These are phyloP conservation scores for Cercospora berteroae DNA, from an alignment of 2,329 filamentous ascomycete genomes.

Conservation along the genomic window DNA sequence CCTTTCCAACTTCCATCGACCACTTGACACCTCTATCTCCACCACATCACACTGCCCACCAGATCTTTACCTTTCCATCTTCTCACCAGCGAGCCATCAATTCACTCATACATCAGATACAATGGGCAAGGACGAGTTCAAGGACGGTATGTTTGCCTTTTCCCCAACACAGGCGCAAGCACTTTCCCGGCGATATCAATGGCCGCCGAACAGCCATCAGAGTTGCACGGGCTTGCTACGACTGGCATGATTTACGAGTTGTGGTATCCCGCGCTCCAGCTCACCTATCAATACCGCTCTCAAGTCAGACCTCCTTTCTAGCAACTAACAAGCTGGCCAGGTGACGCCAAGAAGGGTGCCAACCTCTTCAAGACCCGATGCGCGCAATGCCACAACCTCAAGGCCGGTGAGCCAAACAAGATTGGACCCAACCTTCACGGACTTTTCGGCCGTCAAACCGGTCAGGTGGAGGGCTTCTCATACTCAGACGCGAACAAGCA, in stretches of 20 bases:
- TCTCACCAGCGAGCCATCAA: background rate
- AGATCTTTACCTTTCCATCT: background rate
- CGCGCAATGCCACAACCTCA: slow-evolving; percentile 97
- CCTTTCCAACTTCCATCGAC: background rate
- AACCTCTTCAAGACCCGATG: slow-evolving; percentile 99
- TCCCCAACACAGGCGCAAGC: background rate
- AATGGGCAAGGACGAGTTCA: slow-evolving; percentile 42
- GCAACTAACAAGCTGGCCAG: slow-evolving; percentile 47
- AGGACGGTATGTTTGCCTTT: slow-evolving; percentile 35
- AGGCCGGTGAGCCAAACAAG: slow-evolving; percentile 90
- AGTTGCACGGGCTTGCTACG: background rate
- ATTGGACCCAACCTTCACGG: slow-evolving; percentile 95
- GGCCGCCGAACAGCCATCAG: background rate
- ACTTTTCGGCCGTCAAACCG: slow-evolving; percentile 94
- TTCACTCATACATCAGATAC: slow-evolving; percentile 25
- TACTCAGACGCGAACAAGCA: slow-evolving; percentile 99
- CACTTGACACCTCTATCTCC: background rate
- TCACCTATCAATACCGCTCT: background rate
- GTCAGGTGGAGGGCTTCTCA: slow-evolving; percentile 84
- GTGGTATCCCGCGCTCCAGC: background rate
- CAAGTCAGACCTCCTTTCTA: background rate
- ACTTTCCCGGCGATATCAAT: background rate
- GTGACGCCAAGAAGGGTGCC: slow-evolving; percentile 94
- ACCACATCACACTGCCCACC: background rate
- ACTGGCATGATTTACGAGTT: background rate